Base-by-base conservation (phyloP, 768 basidiomycete species). In the Russula brevipes region DNA sequence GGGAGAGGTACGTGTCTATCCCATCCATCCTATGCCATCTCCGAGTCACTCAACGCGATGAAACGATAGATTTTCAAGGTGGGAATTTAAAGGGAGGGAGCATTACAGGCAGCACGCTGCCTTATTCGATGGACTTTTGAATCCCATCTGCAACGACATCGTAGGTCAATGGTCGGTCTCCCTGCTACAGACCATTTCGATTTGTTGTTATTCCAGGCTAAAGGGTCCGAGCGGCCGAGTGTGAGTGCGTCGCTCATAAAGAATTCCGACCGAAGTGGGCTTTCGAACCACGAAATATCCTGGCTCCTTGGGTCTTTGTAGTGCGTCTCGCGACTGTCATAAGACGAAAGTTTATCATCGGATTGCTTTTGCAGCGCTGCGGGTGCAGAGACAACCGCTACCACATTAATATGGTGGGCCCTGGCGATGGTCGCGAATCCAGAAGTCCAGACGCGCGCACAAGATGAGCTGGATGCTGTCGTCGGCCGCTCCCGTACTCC, bases 361-460 rank as follows among this genome's bases (percentile, higher is more conserved):
- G 55, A n/a, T n/a, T 9, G 5, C 16, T 42, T 35, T 10, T 4
- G 9, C 16, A 61, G 60, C n/a, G 4, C 55, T 24, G 61, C 41
- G 10, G 47, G 60, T 9, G 54, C 61, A 35, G 54, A 57, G 49
- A 51, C 61, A 49, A 67, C 59, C 1, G 19, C 53, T 31, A 59
- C 64, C 3, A 51, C 64, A 4, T 11, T 68, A 11, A 1, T 33
- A 16, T 59, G 59, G 57, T 68, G 62, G 49, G 10, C 61, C 9
- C 63, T 64, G 10, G 68, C 64, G 10, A 63, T 70, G 60, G 19
- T 69, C 9, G 50, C 65, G 9, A 24, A 65, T 17, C 69, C 69
- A 2, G 56, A 53, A 6, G 19, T 54, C 3, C 62, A 63, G 36
- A 59, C 39, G 45, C 62, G 50, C 8, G 62, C 62, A 24, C 24